Base-by-base conservation (phyloP, 495 filamentous ascomycete genomes). In the Cudoniella acicularis region DNA sequence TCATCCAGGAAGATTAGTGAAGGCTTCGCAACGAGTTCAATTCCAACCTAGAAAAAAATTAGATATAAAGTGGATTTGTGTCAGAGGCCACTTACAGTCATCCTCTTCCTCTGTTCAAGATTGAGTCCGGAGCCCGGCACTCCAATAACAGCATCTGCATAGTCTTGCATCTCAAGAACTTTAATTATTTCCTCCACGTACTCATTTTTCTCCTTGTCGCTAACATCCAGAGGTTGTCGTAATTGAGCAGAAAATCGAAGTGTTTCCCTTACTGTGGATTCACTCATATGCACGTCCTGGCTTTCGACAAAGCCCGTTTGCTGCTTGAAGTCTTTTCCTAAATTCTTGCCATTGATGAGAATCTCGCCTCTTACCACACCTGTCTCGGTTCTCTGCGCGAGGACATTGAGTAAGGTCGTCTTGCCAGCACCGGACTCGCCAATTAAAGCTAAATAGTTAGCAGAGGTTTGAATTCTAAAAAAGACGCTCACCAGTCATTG, bases 371-470 rank as follows among this genome's bases (percentile, higher is more conserved):
- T 73, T 60, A 88, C 84, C 50, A 88, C 88, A 60, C 87, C 66
- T 91, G 83, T 62, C 95, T 63, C 96, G 91, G 68, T 96, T 8
- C 43, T 4, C 8, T n/a, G 13, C 8, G 43, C 4, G 8, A 47
- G 91, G 61, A 96, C 96, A 0, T 92, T 96, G 72, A 87, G 89
- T 1, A 95, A 80, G 66, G 95, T 89, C n/a, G 92, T 90, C 63
- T 96, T 90, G 1, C 92, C 91, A 36, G 84, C 83, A 1, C 80
- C 83, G 1, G 91, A 85, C 10, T 95, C 79, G 73, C 93, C 94
- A 41, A 84, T 85, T 42, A 96, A 70, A 77, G 52, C 80, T 36
- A 36, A 13, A 36, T 13, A 36, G 13, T 36, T 83, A 64, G n/a
- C n/a, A n/a, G n/a, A n/a, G n/a, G n/a, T n/a, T n/a, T n/a, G n/a